Evolutionary conservation across 306 rosid species (phyloP), one percentile per base, ranked within the genome.

Genomic region (Rubus idaeus): DNA sequence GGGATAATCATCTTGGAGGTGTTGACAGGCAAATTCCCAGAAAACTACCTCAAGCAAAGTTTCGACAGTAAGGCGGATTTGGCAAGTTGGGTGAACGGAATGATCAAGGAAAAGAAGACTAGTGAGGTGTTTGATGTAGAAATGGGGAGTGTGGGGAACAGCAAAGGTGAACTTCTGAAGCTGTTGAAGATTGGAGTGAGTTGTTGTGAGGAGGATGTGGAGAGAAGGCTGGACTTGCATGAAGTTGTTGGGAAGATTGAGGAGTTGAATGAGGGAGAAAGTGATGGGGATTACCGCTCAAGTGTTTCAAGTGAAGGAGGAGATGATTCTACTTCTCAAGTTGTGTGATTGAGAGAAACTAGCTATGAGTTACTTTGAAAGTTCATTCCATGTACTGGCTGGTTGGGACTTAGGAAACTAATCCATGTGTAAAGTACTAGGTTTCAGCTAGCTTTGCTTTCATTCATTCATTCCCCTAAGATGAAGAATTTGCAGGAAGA

Each of bases 181-280:
- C 91, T 96, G 23, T 73, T 96, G 50, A 96, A 91, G 90, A 89
- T 96, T 58, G 99, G 93, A 7, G 68, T 96, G 64, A 86, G 92
- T 75, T 96, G 99, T 71, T 96, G 99, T 64, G 97, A 96, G 83
- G 98, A 88, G 86, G 94, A 92, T 20, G 88, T 88, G 78, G 98
- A 91, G 21, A 89, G 93, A 69, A 88, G 98, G 60, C 51, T 89
- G 68, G 96, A 89, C 75, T 77, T 96, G 45, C 82, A 80, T 62
- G 96, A 89, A 66, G 92, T 80, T 72, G 78, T 87, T 16, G 79
- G 75, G n/a, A 83, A 83, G 79, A 91, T 96, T 65, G 88, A 88
- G 70, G 89, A 86, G 49, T 75, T 96, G 64, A 84, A 74, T 18
- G 90, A 87, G 44, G 84, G 56, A n/a, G 87, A 70, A 16, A 74